Evolutionary conservation across 345 rosid genomes (phyloP).

Genomic region (Syzygium grande): DNA sequence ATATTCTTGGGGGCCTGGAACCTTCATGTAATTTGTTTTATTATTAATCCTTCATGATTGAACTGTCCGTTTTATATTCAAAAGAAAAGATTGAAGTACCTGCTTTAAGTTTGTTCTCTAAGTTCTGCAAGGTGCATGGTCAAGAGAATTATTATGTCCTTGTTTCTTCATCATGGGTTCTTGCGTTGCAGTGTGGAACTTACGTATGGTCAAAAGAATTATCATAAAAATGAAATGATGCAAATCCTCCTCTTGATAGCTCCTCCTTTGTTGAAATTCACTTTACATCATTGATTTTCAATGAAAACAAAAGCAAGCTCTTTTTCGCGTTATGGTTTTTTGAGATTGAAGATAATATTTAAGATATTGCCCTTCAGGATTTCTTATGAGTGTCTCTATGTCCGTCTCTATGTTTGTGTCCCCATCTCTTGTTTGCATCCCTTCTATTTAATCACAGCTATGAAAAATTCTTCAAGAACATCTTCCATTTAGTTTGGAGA

Average conservation of each 20-base stretch:
- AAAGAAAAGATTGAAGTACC: not conserved
- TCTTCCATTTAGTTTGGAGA: not conserved
- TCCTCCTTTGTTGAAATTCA: not conserved
- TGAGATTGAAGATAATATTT: not conserved
- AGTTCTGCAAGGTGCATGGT: not conserved
- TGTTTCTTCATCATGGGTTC: not conserved
- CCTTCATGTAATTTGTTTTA: not conserved
- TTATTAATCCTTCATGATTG: not conserved
- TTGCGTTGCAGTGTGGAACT: not conserved
- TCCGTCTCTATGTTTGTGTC: not conserved
- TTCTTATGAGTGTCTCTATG: not conserved
- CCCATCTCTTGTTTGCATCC: not conserved
- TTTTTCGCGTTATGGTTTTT: not conserved
- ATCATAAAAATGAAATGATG: not conserved
- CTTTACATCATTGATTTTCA: not conserved
- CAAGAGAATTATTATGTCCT: not conserved
- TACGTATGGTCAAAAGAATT: not conserved
- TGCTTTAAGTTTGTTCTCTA: not conserved
- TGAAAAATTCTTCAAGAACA: not conserved
- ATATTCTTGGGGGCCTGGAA: not conserved
- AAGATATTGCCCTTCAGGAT: not conserved
- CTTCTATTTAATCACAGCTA: not conserved
- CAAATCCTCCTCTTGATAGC: not conserved
- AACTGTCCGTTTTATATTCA: not conserved
- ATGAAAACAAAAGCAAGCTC: not conserved